phyloP scores from a whole-genome alignment of 139 green algal species.

The Chlorokybus atmophyticus region DNA sequence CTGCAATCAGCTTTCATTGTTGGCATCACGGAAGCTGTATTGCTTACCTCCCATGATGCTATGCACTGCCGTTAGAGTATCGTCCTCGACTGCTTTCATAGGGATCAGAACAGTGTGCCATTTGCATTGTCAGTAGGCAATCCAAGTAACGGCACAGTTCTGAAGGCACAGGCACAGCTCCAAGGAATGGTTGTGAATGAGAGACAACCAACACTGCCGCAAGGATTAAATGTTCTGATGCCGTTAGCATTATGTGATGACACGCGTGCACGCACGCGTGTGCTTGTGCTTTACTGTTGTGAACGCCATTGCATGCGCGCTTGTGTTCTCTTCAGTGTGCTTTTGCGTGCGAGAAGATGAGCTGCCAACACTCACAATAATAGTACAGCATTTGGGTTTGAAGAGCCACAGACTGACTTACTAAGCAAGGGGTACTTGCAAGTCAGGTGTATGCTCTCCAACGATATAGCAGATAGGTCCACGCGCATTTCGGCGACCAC shows the following conservation, averaged over 20 bases:
- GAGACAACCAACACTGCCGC: no score
- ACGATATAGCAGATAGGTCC: constrained; percentile 59
- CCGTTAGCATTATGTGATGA: neutral
- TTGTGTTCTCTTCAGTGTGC: constrained; percentile 43
- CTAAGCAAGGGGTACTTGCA: no score
- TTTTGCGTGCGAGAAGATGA: constrained; percentile 43
- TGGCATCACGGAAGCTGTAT: no score
- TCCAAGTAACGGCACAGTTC: neutral
- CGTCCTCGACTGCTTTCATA: neutral
- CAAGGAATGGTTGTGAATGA: no score
- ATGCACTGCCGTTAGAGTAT: neutral
- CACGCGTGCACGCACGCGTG: neutral
- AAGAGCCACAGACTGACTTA: no score
- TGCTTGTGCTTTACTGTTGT: neutral
- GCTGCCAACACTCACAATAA: no score
- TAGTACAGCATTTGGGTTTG: no score
- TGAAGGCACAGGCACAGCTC: no score
- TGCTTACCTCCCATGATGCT: neutral
- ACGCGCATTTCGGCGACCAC: constrained; percentile 55
- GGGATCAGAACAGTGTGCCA: constrained; percentile 41
- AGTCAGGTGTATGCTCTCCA: constrained; percentile 27
- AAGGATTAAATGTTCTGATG: no score
- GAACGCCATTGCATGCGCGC: constrained; percentile 50
- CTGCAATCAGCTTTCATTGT: no score
- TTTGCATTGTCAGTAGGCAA: constrained; percentile 34